Base-by-base conservation (phyloP, 2,329 filamentous ascomycete species). In the Trematosphaeria pertusa region DNA sequence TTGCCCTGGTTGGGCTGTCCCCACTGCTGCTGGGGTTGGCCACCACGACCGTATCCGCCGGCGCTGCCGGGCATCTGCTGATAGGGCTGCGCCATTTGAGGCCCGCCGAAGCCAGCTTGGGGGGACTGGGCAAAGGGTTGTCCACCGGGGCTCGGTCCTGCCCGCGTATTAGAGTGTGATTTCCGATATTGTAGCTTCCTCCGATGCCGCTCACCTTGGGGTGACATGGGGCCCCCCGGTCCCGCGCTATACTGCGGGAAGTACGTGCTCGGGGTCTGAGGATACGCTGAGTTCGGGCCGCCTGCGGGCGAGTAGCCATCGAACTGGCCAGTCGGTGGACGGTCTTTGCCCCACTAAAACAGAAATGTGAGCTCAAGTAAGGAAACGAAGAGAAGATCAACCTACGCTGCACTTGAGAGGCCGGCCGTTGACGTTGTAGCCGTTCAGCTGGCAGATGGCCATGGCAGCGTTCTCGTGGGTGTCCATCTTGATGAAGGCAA, bases 401-500 rank as follows among this genome's bases (percentile, higher is more conserved):
- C 93, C 78, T 88, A 97, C 93, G 75, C 93, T 97, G 83, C 94
- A 99, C 82, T 99, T 99, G 62, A 99, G 77, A 42, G 94, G 94
- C 58, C 94, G 87, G 41, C 94, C 94, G 66, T 99, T 97, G 64
- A 99, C 93, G 61, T 97, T 95, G 78, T 97, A 99, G 22, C 93
- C 93, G 64, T 93, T 97, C 67, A 99, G 82, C 71, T 97, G 92
- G 76, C 94, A 99, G 67, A 99, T 99, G 24, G 92, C 91, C 88
- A 96, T 96, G 43, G 94, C 92, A 3, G 94, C 94, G 67, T 97
- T 97, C 77, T 99, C 94, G 68, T 99, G 94, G 5, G 87, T 88
- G 72, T 99, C 94, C 92, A 99, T 96, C 81, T 99, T 99, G 74
- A 99, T 91, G 73, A 99, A 99, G 6, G 94, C 91, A 71, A 99